phyloP scores from a whole-genome alignment of 352 stramenopile genomes.

The Pythium folliculosum region DNA sequence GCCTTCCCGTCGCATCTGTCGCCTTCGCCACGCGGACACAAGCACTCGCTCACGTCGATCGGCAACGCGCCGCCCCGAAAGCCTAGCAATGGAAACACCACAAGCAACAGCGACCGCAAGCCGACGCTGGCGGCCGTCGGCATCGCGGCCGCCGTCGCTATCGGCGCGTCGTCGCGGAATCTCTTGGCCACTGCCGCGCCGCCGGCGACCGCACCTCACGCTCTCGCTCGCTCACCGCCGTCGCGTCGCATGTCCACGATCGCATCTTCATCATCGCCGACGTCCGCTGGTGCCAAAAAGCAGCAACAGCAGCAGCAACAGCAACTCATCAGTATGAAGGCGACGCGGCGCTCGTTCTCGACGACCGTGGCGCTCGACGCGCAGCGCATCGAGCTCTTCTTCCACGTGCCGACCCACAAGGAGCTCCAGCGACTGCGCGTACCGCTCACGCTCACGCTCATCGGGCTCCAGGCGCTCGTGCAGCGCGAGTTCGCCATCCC shows the following conservation, averaged over 20 bases:
- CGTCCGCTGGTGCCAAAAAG: constrained; percentile 3
- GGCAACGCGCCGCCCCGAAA: background rate
- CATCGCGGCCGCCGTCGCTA: constrained; percentile 4
- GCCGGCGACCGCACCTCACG: background rate
- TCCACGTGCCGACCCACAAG: constrained; percentile 38
- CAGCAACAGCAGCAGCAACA: constrained; percentile 21
- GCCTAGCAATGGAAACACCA: background rate
- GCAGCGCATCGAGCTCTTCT: constrained; percentile 52
- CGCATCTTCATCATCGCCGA: background rate
- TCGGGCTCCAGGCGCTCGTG: constrained; percentile 52
- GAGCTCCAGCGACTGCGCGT: constrained; percentile 45
- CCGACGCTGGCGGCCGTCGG: constrained; percentile 9
- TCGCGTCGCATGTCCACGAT: constrained; percentile 6
- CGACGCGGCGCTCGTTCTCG: constrained; percentile 23
- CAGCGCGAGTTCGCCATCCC: constrained; percentile 57
- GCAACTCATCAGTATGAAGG: constrained; percentile 12
- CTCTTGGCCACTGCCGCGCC: background rate
- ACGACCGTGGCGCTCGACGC: constrained; percentile 19
- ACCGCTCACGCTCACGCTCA: constrained; percentile 49
- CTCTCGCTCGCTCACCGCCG: constrained; percentile 6
- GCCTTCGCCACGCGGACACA: background rate
- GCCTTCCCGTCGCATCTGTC: background rate
- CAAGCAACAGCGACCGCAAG: constrained; percentile 1
- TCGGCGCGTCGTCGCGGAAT: constrained; percentile 3
- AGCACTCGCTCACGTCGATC: background rate